These are phyloP conservation scores for Leptographium wingfieldii DNA, from an alignment of 2,329 filamentous ascomycete genomes.

Conservation along the genomic window DNA sequence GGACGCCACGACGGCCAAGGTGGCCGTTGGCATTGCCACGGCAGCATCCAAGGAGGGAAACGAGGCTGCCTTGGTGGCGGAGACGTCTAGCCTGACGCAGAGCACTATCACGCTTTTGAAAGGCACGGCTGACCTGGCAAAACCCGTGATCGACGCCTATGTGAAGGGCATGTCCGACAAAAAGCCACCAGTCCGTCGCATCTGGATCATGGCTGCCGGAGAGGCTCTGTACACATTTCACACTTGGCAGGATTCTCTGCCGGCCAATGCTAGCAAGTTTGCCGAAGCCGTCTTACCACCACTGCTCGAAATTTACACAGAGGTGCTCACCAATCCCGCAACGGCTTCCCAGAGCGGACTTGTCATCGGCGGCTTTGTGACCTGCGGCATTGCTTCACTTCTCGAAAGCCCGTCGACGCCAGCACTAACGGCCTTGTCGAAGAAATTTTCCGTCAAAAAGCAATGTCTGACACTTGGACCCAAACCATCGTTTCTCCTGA, in stretches of 20 bases:
- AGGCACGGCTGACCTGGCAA: conserved; percentile 49
- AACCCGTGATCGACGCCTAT: conserved; percentile 56
- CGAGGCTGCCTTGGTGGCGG: conserved; percentile 65
- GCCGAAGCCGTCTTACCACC: conserved; percentile 39
- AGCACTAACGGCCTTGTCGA: conserved; percentile 31
- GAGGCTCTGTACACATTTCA: conserved; percentile 52
- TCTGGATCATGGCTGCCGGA: conserved; percentile 69
- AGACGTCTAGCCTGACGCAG: conserved; percentile 57
- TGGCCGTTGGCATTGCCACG: conserved; percentile 52
- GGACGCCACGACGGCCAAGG: conserved; percentile 48
- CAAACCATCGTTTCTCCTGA: conserved; percentile 80
- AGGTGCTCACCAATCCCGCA: conserved; percentile 65
- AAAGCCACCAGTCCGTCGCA: conserved; percentile 59
- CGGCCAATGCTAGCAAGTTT: conserved; percentile 36
- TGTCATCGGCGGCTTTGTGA: conserved; percentile 66
- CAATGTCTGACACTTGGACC: conserved; percentile 58
- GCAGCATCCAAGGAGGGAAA: conserved; percentile 78
- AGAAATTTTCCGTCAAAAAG: conserved; percentile 49
- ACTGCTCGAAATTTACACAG: conserved; percentile 60
- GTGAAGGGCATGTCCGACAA: conserved; percentile 79
- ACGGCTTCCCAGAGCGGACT: conserved; percentile 70
- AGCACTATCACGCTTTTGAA: conserved; percentile 49
- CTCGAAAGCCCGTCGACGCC: conserved; percentile 42
- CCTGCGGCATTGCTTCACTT: conserved; percentile 49
- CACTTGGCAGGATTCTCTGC: conserved; percentile 29